Evolutionary conservation across 108 stramenopile genomes (phyloP).

Genomic region (Nannochloropsis oceanica): DNA sequence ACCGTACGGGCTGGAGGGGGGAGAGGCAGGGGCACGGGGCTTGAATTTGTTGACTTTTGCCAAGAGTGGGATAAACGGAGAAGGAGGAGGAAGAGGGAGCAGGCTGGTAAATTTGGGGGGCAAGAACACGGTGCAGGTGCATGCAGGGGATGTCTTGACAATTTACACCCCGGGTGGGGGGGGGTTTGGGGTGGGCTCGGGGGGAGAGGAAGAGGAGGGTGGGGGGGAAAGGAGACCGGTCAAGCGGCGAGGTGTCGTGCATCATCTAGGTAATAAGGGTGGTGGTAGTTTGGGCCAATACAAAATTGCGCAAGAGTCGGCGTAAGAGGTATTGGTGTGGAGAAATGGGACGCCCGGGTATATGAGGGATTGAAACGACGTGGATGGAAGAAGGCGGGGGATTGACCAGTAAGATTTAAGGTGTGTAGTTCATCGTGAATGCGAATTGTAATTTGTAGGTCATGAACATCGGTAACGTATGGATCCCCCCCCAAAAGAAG

Average conservation of each 20-base stretch:
- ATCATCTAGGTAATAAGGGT: not conserved
- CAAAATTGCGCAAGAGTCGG: not conserved
- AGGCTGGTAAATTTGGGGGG: constrained; percentile 75
- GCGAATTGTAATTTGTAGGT: too few species aligned
- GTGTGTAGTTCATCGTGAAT: too few species aligned
- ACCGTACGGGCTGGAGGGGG: constrained; percentile 88
- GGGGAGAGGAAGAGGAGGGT: not conserved
- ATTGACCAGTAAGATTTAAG: too few species aligned
- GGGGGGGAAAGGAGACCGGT: not conserved
- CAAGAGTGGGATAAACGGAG: not conserved
- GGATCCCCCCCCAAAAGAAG: too few species aligned
- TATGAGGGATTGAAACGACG: not conserved
- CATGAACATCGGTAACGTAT: too few species aligned
- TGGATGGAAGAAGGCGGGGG: too few species aligned
- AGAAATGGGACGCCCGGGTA: not conserved
- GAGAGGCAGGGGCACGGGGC: constrained; percentile 62
- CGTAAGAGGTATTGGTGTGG: not conserved
- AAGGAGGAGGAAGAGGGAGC: not conserved
- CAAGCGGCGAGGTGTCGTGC: not conserved
- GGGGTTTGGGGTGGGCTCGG: not conserved
- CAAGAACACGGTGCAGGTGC: constrained; percentile 60
- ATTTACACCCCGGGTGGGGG: constrained; percentile 42
- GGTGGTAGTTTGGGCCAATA: not conserved
- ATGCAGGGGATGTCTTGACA: constrained; percentile 53
- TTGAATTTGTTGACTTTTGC: not conserved